Evolutionary conservation across 169 alveolate genomes (phyloP).

Genomic region (Cryptosporidium ryanae): DNA sequence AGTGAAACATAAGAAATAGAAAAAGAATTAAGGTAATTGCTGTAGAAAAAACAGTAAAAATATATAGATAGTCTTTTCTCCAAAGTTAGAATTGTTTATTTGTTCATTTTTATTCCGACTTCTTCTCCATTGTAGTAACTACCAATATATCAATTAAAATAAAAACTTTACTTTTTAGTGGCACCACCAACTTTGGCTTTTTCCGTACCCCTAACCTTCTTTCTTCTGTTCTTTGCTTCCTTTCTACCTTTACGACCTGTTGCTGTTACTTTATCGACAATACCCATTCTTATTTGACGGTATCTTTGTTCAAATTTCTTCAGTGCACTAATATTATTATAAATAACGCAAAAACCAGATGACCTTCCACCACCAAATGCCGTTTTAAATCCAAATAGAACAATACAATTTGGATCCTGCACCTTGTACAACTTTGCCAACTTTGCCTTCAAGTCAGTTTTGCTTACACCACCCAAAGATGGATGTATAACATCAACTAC

Average conservation of each 20-base stretch:
- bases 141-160: neutral
- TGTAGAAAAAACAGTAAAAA: neutral
- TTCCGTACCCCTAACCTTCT: constrained; percentile 84
- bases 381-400: constrained; percentile 92
- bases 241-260: constrained; percentile 89
- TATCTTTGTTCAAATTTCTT: constrained; percentile 89
- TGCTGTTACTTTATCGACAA: constrained; percentile 82
- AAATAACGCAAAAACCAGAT: constrained; percentile 94
- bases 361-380: constrained; percentile 97
- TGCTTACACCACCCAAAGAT: constrained; percentile 90
- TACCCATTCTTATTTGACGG: constrained; percentile 88
- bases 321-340: constrained; percentile 90
- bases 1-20: too few relatives aligned
- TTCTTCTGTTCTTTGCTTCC: constrained; percentile 89
- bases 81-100: neutral
- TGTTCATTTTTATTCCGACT: neutral
- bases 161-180: constrained; percentile 80
- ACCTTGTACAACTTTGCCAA: constrained; percentile 90
- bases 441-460: constrained; percentile 89
- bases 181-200: constrained; percentile 83
- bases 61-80: neutral
- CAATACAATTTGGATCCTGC: constrained; percentile 87
- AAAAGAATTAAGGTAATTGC: neutral
- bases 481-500: constrained; percentile 93
- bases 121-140: too few relatives aligned